Evolutionary conservation across 352 stramenopile species (phyloP), one percentile per base, ranked within the genome.

Genomic region (Phytophthora sojae): DNA sequence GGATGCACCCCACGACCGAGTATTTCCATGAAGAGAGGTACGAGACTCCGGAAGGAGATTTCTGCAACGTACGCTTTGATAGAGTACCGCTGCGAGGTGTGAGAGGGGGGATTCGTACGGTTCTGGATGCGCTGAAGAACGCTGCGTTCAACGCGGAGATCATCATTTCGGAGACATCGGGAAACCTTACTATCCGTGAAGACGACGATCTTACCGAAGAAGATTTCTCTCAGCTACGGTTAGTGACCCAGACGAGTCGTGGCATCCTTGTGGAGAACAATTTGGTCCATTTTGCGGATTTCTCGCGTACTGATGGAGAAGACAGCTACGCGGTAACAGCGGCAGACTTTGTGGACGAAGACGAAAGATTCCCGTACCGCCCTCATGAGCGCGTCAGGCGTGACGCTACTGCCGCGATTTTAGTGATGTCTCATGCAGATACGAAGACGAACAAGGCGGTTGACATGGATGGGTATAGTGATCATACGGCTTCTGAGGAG

Each of bases 91-190:
- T 91, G 2, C 57, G 69, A 8, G 73, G 69, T 17, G 57, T 74
- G 2, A 62, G 56, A 52, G 69, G 69, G 6, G 72, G 70, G 0
- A 67, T 86, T 29, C 64, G 71, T 26, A 67, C 72, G 4, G 71
- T 88, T 2, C 72, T 83, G 23, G 61, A 82, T 7, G 80, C 83
- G 8, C 59, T 86, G 2, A 71, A 71, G 52, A 77, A 80, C 12
- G 82, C 80, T 52, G 75, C 74, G 15, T 67, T 64, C 39, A 89
- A 89, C 51, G 57, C 84, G 7, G 83, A 91, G 69, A 88, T 91
- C 70, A 88, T 77, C 53, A 82, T 89, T 57, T 85, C 83, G 8
- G 83, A 91, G 61, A 76, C 57, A 3, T 75, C 73, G 0, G 81
- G 78, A 6, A 71, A 85, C 35, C 73, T 89, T 19, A 88, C 78